Evolutionary conservation across 2,329 filamentous ascomycete genomes (phyloP), one percentile per base, ranked within the genome.

Genomic region (Aspergillus sp.): DNA sequence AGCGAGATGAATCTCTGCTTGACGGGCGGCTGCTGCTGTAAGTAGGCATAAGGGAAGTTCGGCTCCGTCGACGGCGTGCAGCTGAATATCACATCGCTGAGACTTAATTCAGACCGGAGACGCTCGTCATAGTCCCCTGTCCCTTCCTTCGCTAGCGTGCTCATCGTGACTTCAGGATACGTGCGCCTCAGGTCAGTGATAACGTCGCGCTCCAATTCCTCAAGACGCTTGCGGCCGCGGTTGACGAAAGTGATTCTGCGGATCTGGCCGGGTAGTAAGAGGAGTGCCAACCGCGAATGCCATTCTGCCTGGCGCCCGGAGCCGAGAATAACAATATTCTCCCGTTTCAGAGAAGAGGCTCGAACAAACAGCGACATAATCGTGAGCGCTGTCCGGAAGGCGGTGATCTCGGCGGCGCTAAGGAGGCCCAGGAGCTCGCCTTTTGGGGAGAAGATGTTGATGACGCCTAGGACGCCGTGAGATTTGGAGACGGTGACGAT

Each of bases 171-270:
- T 35, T 63, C 62, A 19, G 78, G 73, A 68, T 78, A 76, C 7
- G 68, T 67, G 1, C 59, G 47, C 11, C 70, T 70, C 21, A 81
- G 53, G 11, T 75, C 68, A 2, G 52, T 52, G 6, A 76, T 58
- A 0, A 75, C 62, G 3, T 64, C 64, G 1, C 55, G 58, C 52
- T 70, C 64, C 55, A 76, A 64, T 55, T 81, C 73, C 0, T 74
- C 69, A 79, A 89, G 86, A 21, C 87, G 84, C 68, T 87, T 84
- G 14, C 79, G 78, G 3, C 72, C 68, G 12, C 90, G 87, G 66
- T 92, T 95, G 66, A 96, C 86, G 64, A 96, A 86, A 68, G 91
- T 88, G 52, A 97, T 82, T 46, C 86, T 83, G 62, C 85, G 84
- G 15, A 81, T 71, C 9, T 76, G 71, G 0, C 67, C 61, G 0